Evolutionary conservation across 176 grass and related monocot genomes (phyloP).

Genomic region (Zoysia pacifica): DNA sequence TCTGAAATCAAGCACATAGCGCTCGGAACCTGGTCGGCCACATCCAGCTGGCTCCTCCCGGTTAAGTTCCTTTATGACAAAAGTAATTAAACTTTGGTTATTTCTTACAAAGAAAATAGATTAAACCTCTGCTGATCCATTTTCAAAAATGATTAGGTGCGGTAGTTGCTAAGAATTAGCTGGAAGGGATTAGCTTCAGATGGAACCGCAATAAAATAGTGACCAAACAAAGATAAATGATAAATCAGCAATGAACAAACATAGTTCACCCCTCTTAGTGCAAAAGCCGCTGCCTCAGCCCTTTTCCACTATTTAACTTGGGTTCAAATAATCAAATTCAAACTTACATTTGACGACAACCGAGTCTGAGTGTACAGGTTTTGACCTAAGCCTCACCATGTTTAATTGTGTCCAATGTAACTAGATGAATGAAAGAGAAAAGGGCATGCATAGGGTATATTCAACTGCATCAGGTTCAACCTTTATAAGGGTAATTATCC

Average conservation of each 20-base stretch:
- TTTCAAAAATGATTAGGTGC: not conserved
- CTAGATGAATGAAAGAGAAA: constrained; percentile 19
- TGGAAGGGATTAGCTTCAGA: not conserved
- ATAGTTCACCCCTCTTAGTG: not conserved
- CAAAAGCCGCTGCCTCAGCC: not conserved
- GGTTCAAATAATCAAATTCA: constrained; percentile 6
- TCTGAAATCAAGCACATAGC: constrained; percentile 89
- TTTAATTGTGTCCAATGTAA: not conserved
- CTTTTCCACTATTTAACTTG: constrained; percentile 31
- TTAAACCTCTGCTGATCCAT: constrained; percentile 13
- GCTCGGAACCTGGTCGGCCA: constrained; percentile 71
- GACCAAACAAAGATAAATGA: not conserved
- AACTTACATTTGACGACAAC: not conserved
- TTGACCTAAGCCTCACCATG: not conserved
- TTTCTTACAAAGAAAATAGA: constrained; percentile 13
- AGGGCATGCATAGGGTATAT: constrained; percentile 14
- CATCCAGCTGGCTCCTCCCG: constrained; percentile 79
- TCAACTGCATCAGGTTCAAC: constrained; percentile 54
- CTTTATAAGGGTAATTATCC: constrained; percentile 74
- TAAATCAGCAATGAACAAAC: constrained; percentile 13
- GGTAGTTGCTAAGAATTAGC: constrained; percentile 13
- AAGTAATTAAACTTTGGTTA: constrained; percentile 23
- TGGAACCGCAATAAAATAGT: not conserved
- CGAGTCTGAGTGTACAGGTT: not conserved
- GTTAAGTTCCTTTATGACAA: constrained; percentile 65